Percentiles rank a stretch among this genome's conserved stretches.
These are phyloP conservation scores for Penicillium canariense DNA, from an alignment of 495 filamentous ascomycete species.

Conservation along the genomic window DNA sequence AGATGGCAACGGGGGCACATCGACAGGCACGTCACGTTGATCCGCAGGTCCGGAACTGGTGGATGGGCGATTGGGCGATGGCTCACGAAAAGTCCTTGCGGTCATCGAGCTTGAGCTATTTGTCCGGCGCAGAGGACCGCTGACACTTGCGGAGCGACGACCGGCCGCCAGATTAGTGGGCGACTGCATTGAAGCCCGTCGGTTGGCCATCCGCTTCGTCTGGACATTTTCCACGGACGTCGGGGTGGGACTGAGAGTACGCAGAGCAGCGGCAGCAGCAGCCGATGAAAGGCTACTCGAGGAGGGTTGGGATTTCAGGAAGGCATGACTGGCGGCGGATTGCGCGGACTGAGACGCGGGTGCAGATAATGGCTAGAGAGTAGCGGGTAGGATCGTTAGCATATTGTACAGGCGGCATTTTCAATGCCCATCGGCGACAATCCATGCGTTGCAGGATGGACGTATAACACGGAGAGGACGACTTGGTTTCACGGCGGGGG, in stretches of 20 bases:
- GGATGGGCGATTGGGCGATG: conserved; percentile 56
- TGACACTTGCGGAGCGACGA: conserved; percentile 37
- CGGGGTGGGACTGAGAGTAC: conserved; percentile 71
- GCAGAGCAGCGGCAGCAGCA: conserved; percentile 79
- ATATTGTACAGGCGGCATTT: conserved; percentile 4
- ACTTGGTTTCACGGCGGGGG: conserved; percentile 3
- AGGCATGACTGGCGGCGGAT: conserved; percentile 76
- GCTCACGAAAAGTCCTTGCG: conserved; percentile 75
- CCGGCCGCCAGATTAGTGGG: conserved; percentile 48
- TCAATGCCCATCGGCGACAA: background rate
- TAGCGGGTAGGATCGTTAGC: conserved; percentile 9
- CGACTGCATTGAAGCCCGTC: conserved; percentile 68
- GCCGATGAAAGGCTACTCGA: conserved; percentile 71
- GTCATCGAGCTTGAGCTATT: conserved; percentile 80
- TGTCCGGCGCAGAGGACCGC: conserved; percentile 54
- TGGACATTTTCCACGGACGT: conserved; percentile 75
- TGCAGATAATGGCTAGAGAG: conserved; percentile 51
- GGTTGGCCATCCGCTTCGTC: conserved; percentile 78
- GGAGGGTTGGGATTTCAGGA: conserved; percentile 63
- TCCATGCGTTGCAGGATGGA: background rate
- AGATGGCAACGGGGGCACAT: conserved; percentile 71
- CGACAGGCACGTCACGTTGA: conserved; percentile 15
- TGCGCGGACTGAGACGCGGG: conserved; percentile 65
- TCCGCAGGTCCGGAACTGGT: conserved; percentile 37
- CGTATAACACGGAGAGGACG: background rate